Base-by-base conservation (phyloP, 345 rosid genomes). In the Citrus sp. region DNA sequence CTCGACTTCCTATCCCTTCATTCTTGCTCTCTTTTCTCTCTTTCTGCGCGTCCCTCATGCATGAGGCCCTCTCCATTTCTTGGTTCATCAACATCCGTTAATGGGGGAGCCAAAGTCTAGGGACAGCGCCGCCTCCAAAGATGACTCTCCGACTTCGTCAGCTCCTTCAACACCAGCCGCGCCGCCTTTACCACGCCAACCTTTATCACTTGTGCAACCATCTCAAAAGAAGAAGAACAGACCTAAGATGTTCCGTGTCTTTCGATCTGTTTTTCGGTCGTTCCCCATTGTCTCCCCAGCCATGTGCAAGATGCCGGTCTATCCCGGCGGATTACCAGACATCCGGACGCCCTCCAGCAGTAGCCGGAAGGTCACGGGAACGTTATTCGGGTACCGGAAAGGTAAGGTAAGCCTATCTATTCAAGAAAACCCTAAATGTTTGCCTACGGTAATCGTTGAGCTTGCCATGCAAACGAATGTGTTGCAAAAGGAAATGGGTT, bases 211-310 rank as follows among this genome's bases (percentile, higher is more conserved):
- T 16, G 78, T 95, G 76, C 92, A 93, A 56, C 99, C 99, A 10
- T 80, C 97, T 68, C 80, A 77, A 40, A 81, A 73, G 37, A 82
- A 77, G 85, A 90, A 84, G 74, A 70, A 82, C 67, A 89, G 82
- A 71, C 49, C 88, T 27, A 92, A 87, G 70, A 87, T 88, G 22
- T 42, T 89, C 10, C 92, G 95, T 2, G 88, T 89, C 38, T 87
- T 94, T 27, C 98, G 90, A 70, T 94, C 98, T 0, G 97, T 90
- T 60, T 87, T 94, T 62, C 91, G 92, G 10, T 88, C 95, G 0
- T 86, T 92, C 58, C 97, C 98, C 4, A 92, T 94, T 67, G 87
- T 94, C 16, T 79, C 91, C 13, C 91, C 92, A 21, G 85, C 94
- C 1, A 80, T 77, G 30, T 94, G 98, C 87, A 89, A 87, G 82